Conservation (phyloP, 2,329 filamentous ascomycete species). For the Aspergillus fumigatus region DNA sequence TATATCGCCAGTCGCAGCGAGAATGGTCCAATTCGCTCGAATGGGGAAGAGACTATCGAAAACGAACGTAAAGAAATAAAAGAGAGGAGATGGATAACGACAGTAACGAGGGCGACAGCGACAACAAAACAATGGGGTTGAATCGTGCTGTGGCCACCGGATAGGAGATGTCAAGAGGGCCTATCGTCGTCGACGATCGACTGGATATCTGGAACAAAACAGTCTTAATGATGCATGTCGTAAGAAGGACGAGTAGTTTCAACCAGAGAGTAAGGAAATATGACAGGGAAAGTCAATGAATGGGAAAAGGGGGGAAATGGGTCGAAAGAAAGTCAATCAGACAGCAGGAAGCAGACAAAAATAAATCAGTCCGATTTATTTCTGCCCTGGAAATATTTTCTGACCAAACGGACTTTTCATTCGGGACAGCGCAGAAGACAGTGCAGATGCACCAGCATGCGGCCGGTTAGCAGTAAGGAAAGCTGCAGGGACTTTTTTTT, state of each 20-base stretch:
- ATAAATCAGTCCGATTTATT: constrained; percentile 8
- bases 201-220: constrained; percentile 16
- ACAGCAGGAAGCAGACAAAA: constrained; percentile 18
- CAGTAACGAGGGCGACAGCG: constrained; percentile 4
- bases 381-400: constrained; percentile 13
- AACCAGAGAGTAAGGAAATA: constrained; percentile 13
- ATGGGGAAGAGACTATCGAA: not conserved
- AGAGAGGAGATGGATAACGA: not conserved
- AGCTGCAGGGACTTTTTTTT: constrained; percentile 30
- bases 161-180: constrained; percentile 7
- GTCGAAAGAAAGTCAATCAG: constrained; percentile 11
- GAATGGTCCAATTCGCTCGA: not conserved
- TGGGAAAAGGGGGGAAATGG: constrained; percentile 1
- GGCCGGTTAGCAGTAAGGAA: constrained; percentile 19
- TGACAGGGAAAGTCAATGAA: constrained; percentile 8
- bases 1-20: not conserved
- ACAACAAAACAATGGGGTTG: constrained; percentile 10
- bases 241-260: constrained; percentile 13
- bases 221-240: constrained; percentile 21
- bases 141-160: constrained; percentile 10
- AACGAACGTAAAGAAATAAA: not conserved
- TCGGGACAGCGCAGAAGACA: constrained; percentile 19
- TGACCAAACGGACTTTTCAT: constrained; percentile 21
- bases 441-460: constrained; percentile 15
- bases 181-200: constrained; percentile 17